These are phyloP conservation scores for Pezicula neosporulosa DNA, from an alignment of 2,329 filamentous ascomycete species.

Conservation along the genomic window DNA sequence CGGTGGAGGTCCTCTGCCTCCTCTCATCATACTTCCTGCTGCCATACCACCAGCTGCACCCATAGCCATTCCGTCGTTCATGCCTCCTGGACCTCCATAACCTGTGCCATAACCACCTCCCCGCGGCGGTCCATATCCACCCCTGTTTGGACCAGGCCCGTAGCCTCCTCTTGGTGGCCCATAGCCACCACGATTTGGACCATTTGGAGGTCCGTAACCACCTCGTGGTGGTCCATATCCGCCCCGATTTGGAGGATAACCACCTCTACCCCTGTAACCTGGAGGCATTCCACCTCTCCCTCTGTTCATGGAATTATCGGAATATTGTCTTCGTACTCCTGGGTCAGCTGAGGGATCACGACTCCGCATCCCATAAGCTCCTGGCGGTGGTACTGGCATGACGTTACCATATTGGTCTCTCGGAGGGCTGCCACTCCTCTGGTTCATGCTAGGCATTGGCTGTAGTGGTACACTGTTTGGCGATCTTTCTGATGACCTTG, in stretches of 20 bases:
- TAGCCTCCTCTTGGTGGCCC: slow-evolving; percentile 27
- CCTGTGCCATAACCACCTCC: slow-evolving; percentile 31
- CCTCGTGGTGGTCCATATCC: slow-evolving; percentile 39
- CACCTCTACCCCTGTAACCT: slow-evolving; percentile 17
- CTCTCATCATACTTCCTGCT: slow-evolving; percentile 37
- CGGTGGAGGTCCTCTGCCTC: slow-evolving; percentile 39
- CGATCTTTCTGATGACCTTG: slow-evolving; percentile 53
- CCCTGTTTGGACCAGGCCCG: slow-evolving; percentile 41
- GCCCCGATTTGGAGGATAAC: slow-evolving; percentile 26
- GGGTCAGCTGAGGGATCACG: slow-evolving; percentile 42
- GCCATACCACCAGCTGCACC: slow-evolving; percentile 30
- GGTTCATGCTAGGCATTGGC: slow-evolving; percentile 16
- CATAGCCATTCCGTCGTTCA: slow-evolving; percentile 33
- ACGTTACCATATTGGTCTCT: slow-evolving; percentile 66
- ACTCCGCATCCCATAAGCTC: slow-evolving; percentile 37
- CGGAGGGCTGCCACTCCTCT: slow-evolving; percentile 29
- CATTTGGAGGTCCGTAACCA: slow-evolving; percentile 37
- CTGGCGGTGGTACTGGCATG: slow-evolving; percentile 25
- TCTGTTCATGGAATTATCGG: slow-evolving; percentile 21
- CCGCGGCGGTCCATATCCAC: slow-evolving; percentile 44
- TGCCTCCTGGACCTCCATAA: slow-evolving; percentile 23
- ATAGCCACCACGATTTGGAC: slow-evolving; percentile 47
- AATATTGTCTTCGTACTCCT: slow-evolving; percentile 41
- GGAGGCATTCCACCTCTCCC: slow-evolving; percentile 21
- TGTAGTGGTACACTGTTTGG: slow-evolving; percentile 31